Base-by-base conservation (phyloP, 2,329 filamentous ascomycete species). In the Elsinoe ampelina region DNA sequence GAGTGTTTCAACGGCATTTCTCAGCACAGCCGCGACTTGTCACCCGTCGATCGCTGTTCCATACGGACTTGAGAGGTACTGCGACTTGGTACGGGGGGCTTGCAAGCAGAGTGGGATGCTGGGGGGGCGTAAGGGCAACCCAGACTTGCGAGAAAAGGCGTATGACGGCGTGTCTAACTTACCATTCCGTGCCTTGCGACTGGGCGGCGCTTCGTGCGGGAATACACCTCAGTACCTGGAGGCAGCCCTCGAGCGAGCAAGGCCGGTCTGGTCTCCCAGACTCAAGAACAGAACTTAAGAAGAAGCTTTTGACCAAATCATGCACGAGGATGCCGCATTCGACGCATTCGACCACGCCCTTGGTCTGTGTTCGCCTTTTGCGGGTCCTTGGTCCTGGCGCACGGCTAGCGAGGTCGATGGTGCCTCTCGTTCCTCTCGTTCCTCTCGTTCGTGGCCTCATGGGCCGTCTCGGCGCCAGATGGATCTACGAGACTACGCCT, bases 1-100 rank as follows among this genome's bases (percentile, higher is more conserved):
- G 52, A 34, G 52, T 45, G 39, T 42, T 55, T 55, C 52, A 55
- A 55, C 52, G 52, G 52, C 39, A 43, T 55, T 55, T 55, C 39
- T 42, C 52, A 55, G 52, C 52, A 55, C 52, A 42, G 52, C 52
- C 52, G 52, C 52, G 34, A 22, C 48, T 52, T 52, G 48, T 52
- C 48, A 52, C 48, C 48, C 48, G 48, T 52, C 48, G 48, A 52
- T 52, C 48, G 32, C 48, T 52, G 48, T 52, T 52, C 48, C 48
- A 52, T 39, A 32, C 15, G 12, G 26, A 30, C 26, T 30, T 30
- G 4, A 30, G 26, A 30, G 26, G 45, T 34, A 34, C 45, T 19
- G 12, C 22, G 26, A n/a, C 20, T 26, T 50, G 45, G 45, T 50
- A 50, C 45, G 45, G 45, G 45, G 10, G 45, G 45, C 45, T 50